phyloP scores from a whole-genome alignment of 2,329 filamentous ascomycete species.

The Colletotrichum somersetense region DNA sequence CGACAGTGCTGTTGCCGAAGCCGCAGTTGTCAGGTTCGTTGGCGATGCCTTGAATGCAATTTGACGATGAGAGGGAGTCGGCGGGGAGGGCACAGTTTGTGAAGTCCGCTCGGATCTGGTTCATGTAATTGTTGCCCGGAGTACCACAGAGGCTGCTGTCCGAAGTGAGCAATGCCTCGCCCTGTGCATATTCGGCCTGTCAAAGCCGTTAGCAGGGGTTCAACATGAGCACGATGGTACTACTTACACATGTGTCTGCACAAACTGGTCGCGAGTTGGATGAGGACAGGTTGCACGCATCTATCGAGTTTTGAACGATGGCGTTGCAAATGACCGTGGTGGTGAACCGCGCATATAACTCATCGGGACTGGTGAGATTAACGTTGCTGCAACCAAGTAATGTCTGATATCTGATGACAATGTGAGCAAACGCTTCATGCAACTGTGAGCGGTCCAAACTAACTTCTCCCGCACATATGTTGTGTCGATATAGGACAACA shows the following conservation, averaged over 20 bases:
- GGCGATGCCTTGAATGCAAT: conserved; percentile 79
- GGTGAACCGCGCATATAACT: conserved; percentile 93
- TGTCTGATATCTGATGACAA: conserved; percentile 76
- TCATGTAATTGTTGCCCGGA: conserved; percentile 73
- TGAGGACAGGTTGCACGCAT: conserved; percentile 74
- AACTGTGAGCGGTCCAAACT: conserved; percentile 48
- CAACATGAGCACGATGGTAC: neutral
- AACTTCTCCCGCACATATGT: conserved; percentile 85
- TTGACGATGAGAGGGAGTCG: conserved; percentile 77
- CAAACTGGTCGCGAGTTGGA: conserved; percentile 81
- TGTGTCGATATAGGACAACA: conserved; percentile 79
- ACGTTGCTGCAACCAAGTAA: conserved; percentile 85
- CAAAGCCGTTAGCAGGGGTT: conserved; percentile 46
- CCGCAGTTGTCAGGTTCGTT: conserved; percentile 94
- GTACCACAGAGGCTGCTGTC: conserved; percentile 80
- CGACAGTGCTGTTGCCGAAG: conserved; percentile 77
- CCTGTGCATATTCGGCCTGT: conserved; percentile 85
- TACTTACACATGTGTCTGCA: conserved; percentile 85
- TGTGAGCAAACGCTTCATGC: conserved; percentile 1
- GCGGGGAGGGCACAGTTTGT: conserved; percentile 87
- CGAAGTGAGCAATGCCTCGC: conserved; percentile 86
- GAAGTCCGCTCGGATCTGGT: conserved; percentile 91
- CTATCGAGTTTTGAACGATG: conserved; percentile 89
- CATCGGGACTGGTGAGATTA: conserved; percentile 81
- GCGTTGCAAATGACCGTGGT: conserved; percentile 93